Evolutionary conservation across 1,139 yeast species (phyloP), one percentile per base, ranked within the genome.

Genomic region (Yamadazyma sp.): DNA sequence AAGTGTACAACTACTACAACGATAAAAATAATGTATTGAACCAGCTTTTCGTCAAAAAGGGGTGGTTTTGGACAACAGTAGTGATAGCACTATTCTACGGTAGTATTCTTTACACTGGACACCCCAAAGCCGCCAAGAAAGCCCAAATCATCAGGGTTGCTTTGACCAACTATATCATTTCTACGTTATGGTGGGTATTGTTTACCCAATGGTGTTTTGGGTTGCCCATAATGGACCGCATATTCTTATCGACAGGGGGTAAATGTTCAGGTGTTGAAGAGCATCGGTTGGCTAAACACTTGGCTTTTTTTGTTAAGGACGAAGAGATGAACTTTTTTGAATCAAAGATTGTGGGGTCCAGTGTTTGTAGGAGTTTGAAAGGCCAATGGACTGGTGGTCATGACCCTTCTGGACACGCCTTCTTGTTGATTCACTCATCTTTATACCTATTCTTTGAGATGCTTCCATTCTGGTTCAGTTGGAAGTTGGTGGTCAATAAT

Each of bases 331-430:
- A 36, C 27, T 38, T 44, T 10, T 44, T 37, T 34, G 62, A 57
- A 39, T 53, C 64, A 1, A 53, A 45, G 4, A 28, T 37, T 2
- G 52, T 71, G 10, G 56, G 70, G 2, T 79, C 86, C 13, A 68
- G 69, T 31, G 63, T 65, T 5, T 89, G 97, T 55, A 66, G 89
- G 31, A 54, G 64, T 20, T 48, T 77, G 16, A 78, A 77, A 17
- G 97, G 97, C 0, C 48, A 64, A 3, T 90, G 97, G 98, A 57
- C 56, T 8, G 97, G 96, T 1, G 98, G 98, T 0, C 96, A 88
- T 55, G 98, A 92, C 63, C 96, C 97, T 11, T 84, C 94, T 45
- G 98, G 98, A 0, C 98, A 92, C 57, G 86, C 88, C 0, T 92
- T 90, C 52, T 59, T 92, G 33, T 62, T 92, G 40, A 78, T 86